Evolutionary conservation across 73 alveolate species (phyloP).

Genomic region (Paramecium tetraurelia): DNA sequence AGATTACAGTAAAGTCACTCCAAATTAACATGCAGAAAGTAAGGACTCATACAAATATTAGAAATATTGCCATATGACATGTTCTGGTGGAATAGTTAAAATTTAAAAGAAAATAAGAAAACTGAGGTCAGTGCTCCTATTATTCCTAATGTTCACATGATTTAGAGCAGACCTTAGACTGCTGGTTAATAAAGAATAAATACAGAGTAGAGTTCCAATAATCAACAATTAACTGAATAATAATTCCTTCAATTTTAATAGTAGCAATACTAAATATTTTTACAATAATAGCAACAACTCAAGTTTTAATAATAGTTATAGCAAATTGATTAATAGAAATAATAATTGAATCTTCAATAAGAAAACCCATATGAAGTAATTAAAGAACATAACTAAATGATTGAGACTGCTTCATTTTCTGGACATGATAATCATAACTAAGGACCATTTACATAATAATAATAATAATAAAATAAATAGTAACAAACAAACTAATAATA

Average conservation of each 20-base stretch:
- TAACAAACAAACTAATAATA: neutral
- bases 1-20: constrained; percentile 12
- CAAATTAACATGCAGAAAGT: neutral
- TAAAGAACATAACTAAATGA: neutral
- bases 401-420: constrained; percentile 22
- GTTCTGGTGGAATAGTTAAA: constrained; percentile 51
- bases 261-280: neutral
- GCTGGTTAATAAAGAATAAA: neutral
- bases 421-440: neutral
- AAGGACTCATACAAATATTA: neutral
- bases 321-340: neutral
- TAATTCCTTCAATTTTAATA: neutral
- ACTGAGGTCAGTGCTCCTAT: neutral
- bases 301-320: neutral
- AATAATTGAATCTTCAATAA: neutral
- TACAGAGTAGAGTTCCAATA: neutral
- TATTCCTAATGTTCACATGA: neutral
- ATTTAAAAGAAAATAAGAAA: constrained; percentile 41
- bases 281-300: neutral
- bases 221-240: neutral
- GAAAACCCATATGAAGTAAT: neutral
- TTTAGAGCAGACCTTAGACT: neutral
- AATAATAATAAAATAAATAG: neutral
- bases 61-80: constrained; percentile 30
- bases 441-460: neutral